phyloP scores from a whole-genome alignment of 345 rosid species.

The Murraya paniculata region DNA sequence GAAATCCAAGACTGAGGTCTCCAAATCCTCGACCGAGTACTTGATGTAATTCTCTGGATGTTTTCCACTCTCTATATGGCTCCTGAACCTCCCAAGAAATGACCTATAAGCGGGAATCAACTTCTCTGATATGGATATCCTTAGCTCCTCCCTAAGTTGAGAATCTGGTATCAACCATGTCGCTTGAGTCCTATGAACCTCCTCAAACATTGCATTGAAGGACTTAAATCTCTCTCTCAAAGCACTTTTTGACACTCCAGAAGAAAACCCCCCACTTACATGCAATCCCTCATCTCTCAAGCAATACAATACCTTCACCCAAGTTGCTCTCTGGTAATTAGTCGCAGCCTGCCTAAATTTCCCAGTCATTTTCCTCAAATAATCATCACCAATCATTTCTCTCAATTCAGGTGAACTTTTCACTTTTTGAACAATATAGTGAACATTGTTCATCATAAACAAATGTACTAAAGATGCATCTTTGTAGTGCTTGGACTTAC shows the following conservation, averaged over 20 bases:
- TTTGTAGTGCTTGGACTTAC: slow-evolving; percentile 75
- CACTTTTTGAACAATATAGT: slow-evolving; percentile 82
- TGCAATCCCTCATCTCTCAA: slow-evolving; percentile 92
- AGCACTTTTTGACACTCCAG: slow-evolving; percentile 79
- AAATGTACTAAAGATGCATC: slow-evolving; percentile 68
- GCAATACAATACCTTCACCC: slow-evolving; percentile 77
- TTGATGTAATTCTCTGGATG: slow-evolving; percentile 95
- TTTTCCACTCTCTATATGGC: slow-evolving; percentile 86
- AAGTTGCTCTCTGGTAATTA: slow-evolving; percentile 83
- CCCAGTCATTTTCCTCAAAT: slow-evolving; percentile 66
- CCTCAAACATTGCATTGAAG: slow-evolving; percentile 90
- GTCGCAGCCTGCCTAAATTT: slow-evolving; percentile 73
- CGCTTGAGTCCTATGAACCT: slow-evolving; percentile 79
- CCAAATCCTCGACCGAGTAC: slow-evolving; percentile 84
- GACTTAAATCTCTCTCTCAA: slow-evolving; percentile 84
- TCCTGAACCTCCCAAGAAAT: slow-evolving; percentile 86
- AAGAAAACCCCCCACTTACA: slow-evolving; percentile 79
- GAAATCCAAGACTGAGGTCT: slow-evolving; percentile 82
- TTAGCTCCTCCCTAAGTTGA: slow-evolving; percentile 87
- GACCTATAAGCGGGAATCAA: slow-evolving; percentile 92
- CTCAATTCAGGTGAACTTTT: slow-evolving; percentile 78
- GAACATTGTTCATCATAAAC: slow-evolving; percentile 93
- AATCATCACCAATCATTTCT: slow-evolving; percentile 91
- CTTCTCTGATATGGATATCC: slow-evolving; percentile 81
- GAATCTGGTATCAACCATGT: slow-evolving; percentile 78